Evolutionary conservation across 805 yeast species (phyloP).

Genomic region (Yarrowia deformans): DNA sequence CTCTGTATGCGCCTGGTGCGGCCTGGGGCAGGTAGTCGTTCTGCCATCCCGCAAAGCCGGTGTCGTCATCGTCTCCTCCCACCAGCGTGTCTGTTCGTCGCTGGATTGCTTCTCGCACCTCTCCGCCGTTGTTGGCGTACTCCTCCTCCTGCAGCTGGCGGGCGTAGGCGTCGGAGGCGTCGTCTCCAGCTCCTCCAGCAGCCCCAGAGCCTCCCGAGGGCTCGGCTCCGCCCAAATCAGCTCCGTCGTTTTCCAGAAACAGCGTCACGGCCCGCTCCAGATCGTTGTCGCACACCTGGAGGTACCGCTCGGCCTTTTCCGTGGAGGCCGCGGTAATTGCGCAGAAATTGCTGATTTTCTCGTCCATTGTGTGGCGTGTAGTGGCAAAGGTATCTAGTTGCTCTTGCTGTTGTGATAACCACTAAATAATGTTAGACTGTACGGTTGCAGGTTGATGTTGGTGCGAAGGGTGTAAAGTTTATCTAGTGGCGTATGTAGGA

Average conservation of each 20-base stretch:
- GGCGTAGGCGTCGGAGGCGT: slow-evolving; percentile 41
- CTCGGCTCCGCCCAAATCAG: slow-evolving; percentile 47
- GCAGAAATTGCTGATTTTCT: slow-evolving; percentile 69
- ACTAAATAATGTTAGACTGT: not conserved
- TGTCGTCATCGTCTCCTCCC: slow-evolving; percentile 50
- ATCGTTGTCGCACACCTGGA: slow-evolving; percentile 79
- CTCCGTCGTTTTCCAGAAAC: slow-evolving; percentile 66
- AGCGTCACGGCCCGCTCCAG: slow-evolving; percentile 85
- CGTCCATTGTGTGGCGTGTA: slow-evolving; percentile 40
- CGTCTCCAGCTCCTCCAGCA: not conserved
- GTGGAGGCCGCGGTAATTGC: slow-evolving; percentile 83
- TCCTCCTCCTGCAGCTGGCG: slow-evolving; percentile 47
- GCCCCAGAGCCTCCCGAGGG: not conserved
- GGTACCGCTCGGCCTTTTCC: slow-evolving; percentile 72
- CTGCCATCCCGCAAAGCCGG: slow-evolving; percentile 17
- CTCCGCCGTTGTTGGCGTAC: slow-evolving; percentile 50
- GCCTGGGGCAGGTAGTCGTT: slow-evolving; percentile 40
- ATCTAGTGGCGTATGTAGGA: not conserved
- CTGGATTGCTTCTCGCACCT: slow-evolving; percentile 78
- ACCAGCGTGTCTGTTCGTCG: slow-evolving; percentile 80
- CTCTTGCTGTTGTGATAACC: not conserved
- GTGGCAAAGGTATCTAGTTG: too few species aligned
- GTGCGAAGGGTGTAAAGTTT: not conserved
- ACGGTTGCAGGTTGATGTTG: not conserved
- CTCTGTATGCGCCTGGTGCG: slow-evolving; percentile 15